Evolutionary conservation across 257 asterid species (phyloP).

Genomic region (Jacaranda copaia): DNA sequence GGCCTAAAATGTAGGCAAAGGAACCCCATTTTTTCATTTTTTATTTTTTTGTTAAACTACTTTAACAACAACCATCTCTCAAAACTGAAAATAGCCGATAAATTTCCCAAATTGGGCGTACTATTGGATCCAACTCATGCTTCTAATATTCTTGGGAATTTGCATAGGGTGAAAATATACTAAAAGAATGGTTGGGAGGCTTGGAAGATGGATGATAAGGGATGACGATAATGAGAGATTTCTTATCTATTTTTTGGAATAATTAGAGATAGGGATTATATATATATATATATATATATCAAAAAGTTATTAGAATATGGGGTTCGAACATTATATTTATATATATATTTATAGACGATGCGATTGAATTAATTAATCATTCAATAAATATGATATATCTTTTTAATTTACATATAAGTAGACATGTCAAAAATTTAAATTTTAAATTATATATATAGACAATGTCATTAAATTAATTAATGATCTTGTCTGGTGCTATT

Average conservation of each 20-base stretch:
- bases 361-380: too few species aligned
- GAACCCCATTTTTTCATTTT: not conserved
- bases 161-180: not conserved
- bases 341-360: too few species aligned
- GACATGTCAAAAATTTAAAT: too few species aligned
- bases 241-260: not conserved
- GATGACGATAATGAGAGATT: not conserved
- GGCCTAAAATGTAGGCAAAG: not conserved
- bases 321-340: too few species aligned
- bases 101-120: conserved; percentile 6
- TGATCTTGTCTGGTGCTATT: too few species aligned
- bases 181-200: conserved; percentile 1
- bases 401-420: too few species aligned
- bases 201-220: not conserved
- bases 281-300: too few species aligned
- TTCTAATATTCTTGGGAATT: conserved; percentile 6
- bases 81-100: too few species aligned
- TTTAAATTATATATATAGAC: too few species aligned
- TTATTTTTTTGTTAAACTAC: not conserved
- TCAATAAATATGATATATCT: too few species aligned
- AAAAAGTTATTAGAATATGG: too few species aligned
- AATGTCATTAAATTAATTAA: too few species aligned
- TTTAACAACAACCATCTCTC: not conserved
- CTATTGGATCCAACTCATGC: not conserved
- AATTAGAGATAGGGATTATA: not conserved